These are phyloP conservation scores for Bifiguratus adelaidae DNA, from an alignment of 192 early-diverging fungal genomes.

Conservation along the genomic window DNA sequence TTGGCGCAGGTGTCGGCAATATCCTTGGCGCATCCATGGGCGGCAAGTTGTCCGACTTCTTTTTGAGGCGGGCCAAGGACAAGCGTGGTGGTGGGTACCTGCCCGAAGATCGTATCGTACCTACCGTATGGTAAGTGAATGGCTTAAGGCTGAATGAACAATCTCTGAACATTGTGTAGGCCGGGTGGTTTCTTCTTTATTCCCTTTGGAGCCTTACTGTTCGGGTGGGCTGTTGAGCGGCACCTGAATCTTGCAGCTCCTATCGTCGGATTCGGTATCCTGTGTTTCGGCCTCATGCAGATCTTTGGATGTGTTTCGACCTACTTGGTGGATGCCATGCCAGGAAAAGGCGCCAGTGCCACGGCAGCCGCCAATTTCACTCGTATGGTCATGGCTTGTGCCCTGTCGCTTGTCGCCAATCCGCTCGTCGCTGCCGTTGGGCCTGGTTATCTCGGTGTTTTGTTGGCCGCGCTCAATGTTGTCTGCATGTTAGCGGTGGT, in stretches of 20 bases:
- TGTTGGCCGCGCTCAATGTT: slow-evolving; percentile 25
- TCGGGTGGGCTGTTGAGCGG: slow-evolving; percentile 28
- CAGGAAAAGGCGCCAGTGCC: slow-evolving; percentile 30
- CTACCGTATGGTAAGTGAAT: slow-evolving; percentile 11
- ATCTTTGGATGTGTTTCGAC: slow-evolving; percentile 23
- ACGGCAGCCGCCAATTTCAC: slow-evolving; percentile 31
- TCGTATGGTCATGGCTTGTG: slow-evolving; percentile 26
- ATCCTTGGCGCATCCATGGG: slow-evolving; percentile 15
- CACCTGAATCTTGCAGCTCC: slow-evolving; percentile 20
- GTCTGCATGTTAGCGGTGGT: slow-evolving; percentile 18
- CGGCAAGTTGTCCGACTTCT: slow-evolving; percentile 15
- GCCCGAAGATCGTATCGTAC: slow-evolving; percentile 16
- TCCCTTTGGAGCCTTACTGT: slow-evolving; percentile 28
- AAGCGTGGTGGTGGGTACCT: slow-evolving; percentile 7
- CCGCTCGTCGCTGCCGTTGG: slow-evolving; percentile 24
- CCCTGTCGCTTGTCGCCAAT: slow-evolving; percentile 22
- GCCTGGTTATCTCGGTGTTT: slow-evolving; percentile 22
- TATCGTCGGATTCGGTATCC: slow-evolving; percentile 30
- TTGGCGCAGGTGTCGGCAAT: slow-evolving; percentile 18
- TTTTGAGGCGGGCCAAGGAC: slow-evolving; percentile 9
- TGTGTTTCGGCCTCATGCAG: slow-evolving; percentile 32
- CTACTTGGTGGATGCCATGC: slow-evolving; percentile 31
- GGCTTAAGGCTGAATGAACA: slow-evolving; percentile 1
- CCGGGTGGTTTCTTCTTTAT: slow-evolving; percentile 20
- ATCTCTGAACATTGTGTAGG: slow-evolving; percentile 11